Evolutionary conservation across 2,329 filamentous ascomycete genomes (phyloP), one percentile per base, ranked within the genome.

Genomic region (Penicillium fuscoglaucum): DNA sequence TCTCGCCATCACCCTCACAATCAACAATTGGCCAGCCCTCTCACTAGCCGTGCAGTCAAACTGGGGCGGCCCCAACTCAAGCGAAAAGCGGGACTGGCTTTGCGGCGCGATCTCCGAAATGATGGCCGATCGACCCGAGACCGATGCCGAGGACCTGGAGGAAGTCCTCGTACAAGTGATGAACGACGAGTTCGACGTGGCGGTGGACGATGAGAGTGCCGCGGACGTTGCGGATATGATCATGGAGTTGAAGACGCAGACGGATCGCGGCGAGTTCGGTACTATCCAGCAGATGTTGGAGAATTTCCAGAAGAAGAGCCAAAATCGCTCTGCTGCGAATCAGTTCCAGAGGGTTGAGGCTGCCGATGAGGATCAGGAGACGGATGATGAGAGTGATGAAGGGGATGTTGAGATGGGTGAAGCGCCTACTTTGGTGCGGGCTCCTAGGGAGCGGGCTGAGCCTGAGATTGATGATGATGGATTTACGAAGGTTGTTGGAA

Each of bases 1-100:
- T 74, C 88, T 95, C 70, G 90, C 87, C 71, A 89, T 97, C 68
- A 91, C 91, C 73, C 88, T 95, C 73, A 80, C 89, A 44, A 86
- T 99, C 65, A 87, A 93, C 79, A 85, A 90, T 71, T 99, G 95
- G 95, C 87, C 90, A 8, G 89, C 91, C 33, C 87, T 99, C 54
- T 89, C 89, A 49, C 87, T 96, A 71, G 91, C 95, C 47, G 90
- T 97, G 45, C 85, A 90, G 73, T 91, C 91, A 74, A 83, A 86
- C 77, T 96, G 93, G 89, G 95, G 93, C 68, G 95, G 93, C 2
- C 86, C 90, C 41, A 87, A 91, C 70, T 89, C 87, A 24, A 76
- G 82, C 60, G 91, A 96, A 76, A 98, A 98, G 80, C 90, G 93
- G 70, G 93, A 96, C 82, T 98, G 93, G 93, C 90, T 99, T 70